phyloP scores from a whole-genome alignment of 768 basidiomycete genomes.

The Phaffia tasmanica region DNA sequence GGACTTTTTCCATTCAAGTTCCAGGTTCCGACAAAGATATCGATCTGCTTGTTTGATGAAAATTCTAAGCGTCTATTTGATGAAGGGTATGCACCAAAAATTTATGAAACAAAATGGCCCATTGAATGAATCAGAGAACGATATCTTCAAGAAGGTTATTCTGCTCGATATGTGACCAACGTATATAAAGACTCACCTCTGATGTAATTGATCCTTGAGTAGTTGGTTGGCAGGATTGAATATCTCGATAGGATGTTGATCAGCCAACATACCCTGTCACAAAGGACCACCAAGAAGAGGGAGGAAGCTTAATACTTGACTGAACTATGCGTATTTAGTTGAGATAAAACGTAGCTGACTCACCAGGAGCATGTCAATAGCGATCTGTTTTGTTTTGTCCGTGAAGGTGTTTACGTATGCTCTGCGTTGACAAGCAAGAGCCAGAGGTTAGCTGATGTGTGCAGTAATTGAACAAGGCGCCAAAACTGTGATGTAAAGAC shows the following conservation, averaged over 20 bases:
- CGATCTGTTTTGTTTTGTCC: slow-evolving; percentile 82
- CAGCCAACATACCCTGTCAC: slow-evolving; percentile 78
- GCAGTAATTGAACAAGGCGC: background rate
- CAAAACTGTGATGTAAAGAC: slow-evolving; percentile 6
- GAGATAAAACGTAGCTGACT: slow-evolving; percentile 31
- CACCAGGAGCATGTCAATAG: slow-evolving; percentile 92
- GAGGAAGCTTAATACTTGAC: background rate
- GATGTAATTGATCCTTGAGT: slow-evolving; percentile 57
- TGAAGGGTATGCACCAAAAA: background rate
- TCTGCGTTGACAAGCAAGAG: slow-evolving; percentile 37
- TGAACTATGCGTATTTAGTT: background rate
- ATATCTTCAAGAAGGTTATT: background rate
- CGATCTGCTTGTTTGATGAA: slow-evolving; percentile 59
- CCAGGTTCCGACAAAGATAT: slow-evolving; percentile 84
- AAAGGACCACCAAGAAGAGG: background rate
- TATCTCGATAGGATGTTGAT: slow-evolving; percentile 75
- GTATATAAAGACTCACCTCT: slow-evolving; percentile 45
- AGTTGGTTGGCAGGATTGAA: slow-evolving; percentile 90
- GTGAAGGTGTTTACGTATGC: slow-evolving; percentile 98
- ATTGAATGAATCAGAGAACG: too few relatives aligned
- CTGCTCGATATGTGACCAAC: background rate
- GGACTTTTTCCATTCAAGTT: slow-evolving; percentile 84
- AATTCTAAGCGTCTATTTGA: slow-evolving; percentile 61
- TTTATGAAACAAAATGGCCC: background rate
- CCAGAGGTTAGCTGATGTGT: background rate